Conservation (phyloP, 1,284 basidiomycete species). For the Moesziomyces sp. region DNA sequence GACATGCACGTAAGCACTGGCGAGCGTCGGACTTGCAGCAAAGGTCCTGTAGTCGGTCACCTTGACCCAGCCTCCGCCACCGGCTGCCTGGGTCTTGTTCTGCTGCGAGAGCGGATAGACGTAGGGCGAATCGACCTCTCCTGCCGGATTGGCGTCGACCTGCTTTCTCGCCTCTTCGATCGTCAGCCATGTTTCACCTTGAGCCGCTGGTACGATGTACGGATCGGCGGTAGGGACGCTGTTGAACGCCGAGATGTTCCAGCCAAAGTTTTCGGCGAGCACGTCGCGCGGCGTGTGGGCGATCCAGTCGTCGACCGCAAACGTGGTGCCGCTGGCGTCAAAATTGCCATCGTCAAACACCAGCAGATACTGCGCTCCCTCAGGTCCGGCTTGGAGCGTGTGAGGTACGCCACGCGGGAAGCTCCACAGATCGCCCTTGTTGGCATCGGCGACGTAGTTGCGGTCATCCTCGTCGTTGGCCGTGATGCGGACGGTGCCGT, state of each 20-base stretch:
- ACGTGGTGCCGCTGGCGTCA: slow-evolving; percentile 8
- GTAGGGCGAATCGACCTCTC: slow-evolving; percentile 12
- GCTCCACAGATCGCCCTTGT: slow-evolving; percentile 42
- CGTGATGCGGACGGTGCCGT: slow-evolving; percentile 69
- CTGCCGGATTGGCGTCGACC: slow-evolving; percentile 5
- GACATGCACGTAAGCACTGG: slow-evolving; percentile 77
- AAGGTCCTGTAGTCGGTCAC: slow-evolving; percentile 20
- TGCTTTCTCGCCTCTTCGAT: slow-evolving; percentile 9
- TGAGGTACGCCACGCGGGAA: slow-evolving; percentile 70
- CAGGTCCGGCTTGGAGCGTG: slow-evolving; percentile 75
- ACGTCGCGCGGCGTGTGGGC: slow-evolving; percentile 75
- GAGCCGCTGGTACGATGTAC: slow-evolving; percentile 70
- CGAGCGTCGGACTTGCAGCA: slow-evolving; percentile 73
- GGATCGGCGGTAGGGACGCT: slow-evolving; percentile 45
- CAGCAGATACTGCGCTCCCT: slow-evolving; percentile 77
- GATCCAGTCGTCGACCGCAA: slow-evolving; percentile 62
- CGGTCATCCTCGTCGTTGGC: slow-evolving; percentile 75
- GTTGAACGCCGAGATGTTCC: slow-evolving; percentile 72
- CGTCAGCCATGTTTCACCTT: slow-evolving; percentile 19
- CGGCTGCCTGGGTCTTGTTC: slow-evolving; percentile 75
- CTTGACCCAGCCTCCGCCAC: slow-evolving; percentile 28
- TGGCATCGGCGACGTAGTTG: slow-evolving; percentile 71
- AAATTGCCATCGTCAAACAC: slow-evolving; percentile 68
- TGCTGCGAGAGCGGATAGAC: slow-evolving; percentile 68
- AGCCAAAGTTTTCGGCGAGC: slow-evolving; percentile 78